phyloP scores from a whole-genome alignment of 495 filamentous ascomycete species.

The Aspergillus saccharolyticus region DNA sequence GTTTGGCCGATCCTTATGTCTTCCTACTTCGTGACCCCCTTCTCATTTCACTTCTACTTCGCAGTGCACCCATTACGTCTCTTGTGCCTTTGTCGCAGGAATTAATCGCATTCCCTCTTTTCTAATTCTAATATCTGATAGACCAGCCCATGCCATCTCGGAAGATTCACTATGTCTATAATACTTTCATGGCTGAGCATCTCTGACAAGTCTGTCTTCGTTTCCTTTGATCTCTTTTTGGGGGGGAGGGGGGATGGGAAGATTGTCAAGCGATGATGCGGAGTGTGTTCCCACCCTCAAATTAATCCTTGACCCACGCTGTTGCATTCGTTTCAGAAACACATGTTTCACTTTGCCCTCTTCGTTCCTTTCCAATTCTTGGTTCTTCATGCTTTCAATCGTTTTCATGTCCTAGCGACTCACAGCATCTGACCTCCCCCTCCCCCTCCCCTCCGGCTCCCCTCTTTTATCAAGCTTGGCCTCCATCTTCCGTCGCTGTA shows the following conservation, averaged over 20 bases:
- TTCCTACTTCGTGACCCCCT: background rate
- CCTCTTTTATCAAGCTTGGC: conserved; percentile 5
- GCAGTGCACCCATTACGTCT: background rate
- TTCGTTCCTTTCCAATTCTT: conserved; percentile 13
- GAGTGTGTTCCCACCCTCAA: too few relatives aligned
- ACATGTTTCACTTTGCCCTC: background rate
- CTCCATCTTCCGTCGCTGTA: conserved; percentile 19
- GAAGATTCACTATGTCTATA: conserved; percentile 27
- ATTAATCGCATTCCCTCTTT: conserved; percentile 5
- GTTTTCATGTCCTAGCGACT: conserved; percentile 6
- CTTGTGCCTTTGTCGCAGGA: background rate
- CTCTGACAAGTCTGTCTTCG: background rate
- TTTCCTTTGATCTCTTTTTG: background rate
- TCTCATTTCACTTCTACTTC: background rate
- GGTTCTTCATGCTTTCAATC: conserved; percentile 12
- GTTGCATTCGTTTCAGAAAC: background rate
- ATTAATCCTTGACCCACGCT: background rate
- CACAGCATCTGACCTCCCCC: background rate
- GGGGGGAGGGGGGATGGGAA: too few relatives aligned
- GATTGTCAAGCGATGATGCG: background rate
- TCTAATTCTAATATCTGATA: conserved; percentile 42
- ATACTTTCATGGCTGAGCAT: conserved; percentile 8
- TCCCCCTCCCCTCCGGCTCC: too few relatives aligned
- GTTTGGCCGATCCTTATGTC: conserved; percentile 22
- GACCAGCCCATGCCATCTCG: conserved; percentile 31